Percentiles rank a stretch among this genome's conserved stretches.
These are phyloP conservation scores for Eutypa lata DNA, from an alignment of 2,329 filamentous ascomycete genomes.

Conservation along the genomic window DNA sequence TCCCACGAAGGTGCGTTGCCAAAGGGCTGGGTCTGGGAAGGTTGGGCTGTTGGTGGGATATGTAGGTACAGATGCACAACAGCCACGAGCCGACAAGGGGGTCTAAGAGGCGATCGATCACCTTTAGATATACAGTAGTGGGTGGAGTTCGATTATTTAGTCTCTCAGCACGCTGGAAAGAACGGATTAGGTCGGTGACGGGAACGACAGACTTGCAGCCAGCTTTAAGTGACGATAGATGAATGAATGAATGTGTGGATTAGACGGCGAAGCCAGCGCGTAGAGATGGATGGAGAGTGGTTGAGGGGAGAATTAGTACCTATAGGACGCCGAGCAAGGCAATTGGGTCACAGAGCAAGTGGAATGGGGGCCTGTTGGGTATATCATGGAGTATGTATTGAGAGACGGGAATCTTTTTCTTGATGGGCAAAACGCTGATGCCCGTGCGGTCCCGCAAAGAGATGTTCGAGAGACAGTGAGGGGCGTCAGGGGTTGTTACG, in stretches of 20 bases:
- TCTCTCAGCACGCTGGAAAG: conserved; percentile 16
- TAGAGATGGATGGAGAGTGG: conserved; percentile 23
- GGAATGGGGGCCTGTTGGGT: neutral
- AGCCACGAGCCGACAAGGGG: conserved; percentile 16
- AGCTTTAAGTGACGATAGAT: neutral
- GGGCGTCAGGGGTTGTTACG: neutral
- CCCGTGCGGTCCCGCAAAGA: neutral
- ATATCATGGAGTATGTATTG: neutral
- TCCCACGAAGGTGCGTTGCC: conserved; percentile 14
- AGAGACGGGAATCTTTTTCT: neutral
- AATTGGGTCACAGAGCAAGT: conserved; percentile 6
- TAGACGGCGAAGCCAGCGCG: conserved; percentile 26
- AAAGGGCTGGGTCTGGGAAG: conserved; percentile 10
- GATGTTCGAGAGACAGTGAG: neutral
- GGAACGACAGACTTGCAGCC: conserved; percentile 14
- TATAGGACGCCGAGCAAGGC: conserved; percentile 12
- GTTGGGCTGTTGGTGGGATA: conserved; percentile 21
- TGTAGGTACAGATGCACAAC: conserved; percentile 26
- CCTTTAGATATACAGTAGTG: conserved; percentile 1
- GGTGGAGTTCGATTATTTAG: conserved; percentile 1
- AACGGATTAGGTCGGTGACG: conserved; percentile 20
- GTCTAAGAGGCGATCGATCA: conserved; percentile 4
- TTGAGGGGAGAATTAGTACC: conserved; percentile 24
- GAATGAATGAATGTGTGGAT: conserved; percentile 21
- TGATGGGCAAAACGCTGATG: neutral